Percentiles rank a stretch among this genome's conserved stretches.
phyloP scores from a whole-genome alignment of 306 rosid genomes.

The Ziziphus jujuba region DNA sequence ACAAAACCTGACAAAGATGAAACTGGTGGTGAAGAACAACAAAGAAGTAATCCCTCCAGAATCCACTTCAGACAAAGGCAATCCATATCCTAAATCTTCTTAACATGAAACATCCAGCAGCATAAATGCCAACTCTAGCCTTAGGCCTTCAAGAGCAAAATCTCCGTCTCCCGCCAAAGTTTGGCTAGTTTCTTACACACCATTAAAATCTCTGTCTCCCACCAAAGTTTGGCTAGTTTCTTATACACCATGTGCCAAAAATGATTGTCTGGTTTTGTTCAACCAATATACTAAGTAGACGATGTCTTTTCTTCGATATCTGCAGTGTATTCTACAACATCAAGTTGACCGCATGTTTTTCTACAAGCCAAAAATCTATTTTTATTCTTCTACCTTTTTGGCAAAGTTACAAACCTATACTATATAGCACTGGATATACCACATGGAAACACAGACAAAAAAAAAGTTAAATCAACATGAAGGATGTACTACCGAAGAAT shows the following conservation, averaged over 20 bases:
- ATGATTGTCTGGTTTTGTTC: no score
- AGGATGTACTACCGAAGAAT: neutral
- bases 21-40: slow-evolving; percentile 36
- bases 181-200: neutral
- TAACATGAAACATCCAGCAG: slow-evolving; percentile 15
- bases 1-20: slow-evolving; percentile 52
- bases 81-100: slow-evolving; percentile 46
- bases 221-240: neutral
- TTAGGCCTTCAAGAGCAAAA: slow-evolving; percentile 14
- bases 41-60: slow-evolving; percentile 34
- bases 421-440: neutral
- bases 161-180: neutral
- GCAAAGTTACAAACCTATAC: no score
- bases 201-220: neutral
- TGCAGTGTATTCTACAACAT: neutral
- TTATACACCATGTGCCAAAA: neutral
- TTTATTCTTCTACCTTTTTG: neutral
- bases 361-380: neutral
- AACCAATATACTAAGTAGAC: neutral
- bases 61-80: slow-evolving; percentile 44
- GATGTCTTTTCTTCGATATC: neutral
- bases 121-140: slow-evolving; percentile 16
- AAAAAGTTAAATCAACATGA: neutral
- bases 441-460: neutral
- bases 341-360: neutral